phyloP scores from a whole-genome alignment of 106 monocot genomes.

The Dioscorea alata region DNA sequence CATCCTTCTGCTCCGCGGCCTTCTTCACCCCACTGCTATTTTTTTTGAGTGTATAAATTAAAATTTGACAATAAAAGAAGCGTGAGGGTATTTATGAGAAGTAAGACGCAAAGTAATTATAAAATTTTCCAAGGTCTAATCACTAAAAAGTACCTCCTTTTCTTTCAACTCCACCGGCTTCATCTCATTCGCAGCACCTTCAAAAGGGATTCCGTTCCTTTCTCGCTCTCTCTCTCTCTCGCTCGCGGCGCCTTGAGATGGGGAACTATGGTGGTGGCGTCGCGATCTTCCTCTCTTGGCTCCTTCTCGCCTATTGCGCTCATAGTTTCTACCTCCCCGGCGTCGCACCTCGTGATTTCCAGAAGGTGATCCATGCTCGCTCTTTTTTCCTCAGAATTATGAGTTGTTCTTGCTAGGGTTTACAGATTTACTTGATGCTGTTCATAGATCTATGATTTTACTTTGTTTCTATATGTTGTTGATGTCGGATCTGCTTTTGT shows the following conservation, averaged over 20 bases:
- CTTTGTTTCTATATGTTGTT: neutral
- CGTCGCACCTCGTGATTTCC: constrained; percentile 8
- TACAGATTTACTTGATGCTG: neutral
- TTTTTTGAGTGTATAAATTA: no score
- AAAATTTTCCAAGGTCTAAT: no score
- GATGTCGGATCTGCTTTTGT: neutral
- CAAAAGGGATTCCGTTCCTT: neutral
- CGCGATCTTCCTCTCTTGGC: neutral
- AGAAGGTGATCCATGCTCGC: neutral
- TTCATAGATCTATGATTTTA: no score
- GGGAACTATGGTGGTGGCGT: neutral
- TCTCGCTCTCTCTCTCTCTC: neutral
- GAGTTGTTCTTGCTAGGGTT: neutral
- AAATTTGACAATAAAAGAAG: no score
- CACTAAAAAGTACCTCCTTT: no score
- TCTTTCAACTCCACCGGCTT: no score
- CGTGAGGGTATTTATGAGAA: no score
- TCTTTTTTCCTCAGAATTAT: neutral
- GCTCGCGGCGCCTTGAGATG: constrained; percentile 2
- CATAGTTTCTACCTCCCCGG: constrained; percentile 9
- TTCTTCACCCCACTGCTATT: no score
- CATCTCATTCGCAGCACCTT: neutral
- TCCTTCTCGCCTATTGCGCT: neutral
- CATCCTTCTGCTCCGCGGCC: no score
- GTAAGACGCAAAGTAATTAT: no score